Conservation (phyloP, 2,329 filamentous ascomycete species). For the Verruconis gallopava region DNA sequence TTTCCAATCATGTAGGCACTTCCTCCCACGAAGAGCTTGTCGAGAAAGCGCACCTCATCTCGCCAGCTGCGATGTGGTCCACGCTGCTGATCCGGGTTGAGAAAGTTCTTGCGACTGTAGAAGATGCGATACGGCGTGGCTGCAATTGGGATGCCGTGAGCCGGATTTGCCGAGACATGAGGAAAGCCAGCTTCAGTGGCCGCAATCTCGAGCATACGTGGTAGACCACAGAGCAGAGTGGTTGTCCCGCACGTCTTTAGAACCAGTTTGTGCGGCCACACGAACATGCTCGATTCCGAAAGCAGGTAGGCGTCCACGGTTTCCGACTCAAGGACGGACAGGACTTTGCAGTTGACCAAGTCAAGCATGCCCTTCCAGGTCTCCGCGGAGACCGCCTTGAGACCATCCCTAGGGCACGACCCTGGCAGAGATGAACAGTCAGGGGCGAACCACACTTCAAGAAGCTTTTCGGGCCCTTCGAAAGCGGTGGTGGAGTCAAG, state of each 20-base stretch:
- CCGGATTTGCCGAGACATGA: conserved; percentile 54
- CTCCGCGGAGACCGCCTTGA: conserved; percentile 75
- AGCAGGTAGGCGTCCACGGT: conserved; percentile 92
- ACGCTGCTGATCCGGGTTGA: conserved; percentile 87
- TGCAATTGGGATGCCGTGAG: conserved; percentile 56
- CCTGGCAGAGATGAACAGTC: conserved; percentile 60
- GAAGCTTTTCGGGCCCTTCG: conserved; percentile 93
- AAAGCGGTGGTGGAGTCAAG: conserved; percentile 94
- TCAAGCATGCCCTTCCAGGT: conserved; percentile 96
- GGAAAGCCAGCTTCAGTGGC: conserved; percentile 81
- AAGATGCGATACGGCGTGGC: conserved; percentile 92
- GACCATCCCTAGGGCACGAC: conserved; percentile 56
- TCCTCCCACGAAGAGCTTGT: conserved; percentile 80
- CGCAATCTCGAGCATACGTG: conserved; percentile 85
- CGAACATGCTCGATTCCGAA: conserved; percentile 99
- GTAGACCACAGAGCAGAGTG: conserved; percentile 77
- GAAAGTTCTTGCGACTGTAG: conserved; percentile 97
- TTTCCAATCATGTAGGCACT: conserved; percentile 99
- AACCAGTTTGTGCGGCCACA: conserved; percentile 98
- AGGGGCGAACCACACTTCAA: conserved; percentile 96
- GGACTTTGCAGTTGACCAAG: conserved; percentile 94
- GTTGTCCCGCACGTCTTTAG: conserved; percentile 98
- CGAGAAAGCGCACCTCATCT: conserved; percentile 84
- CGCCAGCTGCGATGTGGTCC: conserved; percentile 96
- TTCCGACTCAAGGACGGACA: conserved; percentile 86